Base-by-base conservation (phyloP, 1,139 yeast species). In the Tardiomyces digboiensis region DNA sequence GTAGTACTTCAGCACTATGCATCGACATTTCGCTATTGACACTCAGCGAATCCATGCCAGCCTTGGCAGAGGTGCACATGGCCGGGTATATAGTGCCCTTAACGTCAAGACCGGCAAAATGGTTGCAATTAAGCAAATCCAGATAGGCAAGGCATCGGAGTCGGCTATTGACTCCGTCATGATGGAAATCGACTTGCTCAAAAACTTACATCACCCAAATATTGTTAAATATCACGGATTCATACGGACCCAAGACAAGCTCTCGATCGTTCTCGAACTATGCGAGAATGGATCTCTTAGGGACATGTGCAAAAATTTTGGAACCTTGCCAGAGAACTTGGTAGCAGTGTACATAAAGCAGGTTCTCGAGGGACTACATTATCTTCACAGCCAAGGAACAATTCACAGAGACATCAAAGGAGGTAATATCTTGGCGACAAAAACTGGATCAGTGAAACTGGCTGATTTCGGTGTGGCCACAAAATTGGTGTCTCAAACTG, bases 221-320 rank as follows among this genome's bases (percentile, higher is more conserved):
- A 88, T 91, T 46, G 96, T 91, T 44, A 85, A 85, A 55, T 86
- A 89, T 56, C 91, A 82, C 52, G 96, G 97, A 2, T 88, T 85
- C 60, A 83, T 86, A 45, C 80, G 84, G 56, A 82, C 82, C 22
- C 69, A 76, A 2, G 70, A 72, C 29, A 74, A 80, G 14, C 67
- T 89, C 47, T 82, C 82, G 56, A 83, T 89, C 33, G 78, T 91
- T 39, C 68, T 91, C 41, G 89, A 82, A 62, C 87, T 74, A 59
- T 89, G 98, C 56, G 77, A 86, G 14, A 84, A 85, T 33, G 98
- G 98, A 0, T 87, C 97, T 0, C 66, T 91, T 40, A 71, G 93
- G 36, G 82, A 76, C 52, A 64, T 83, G 37, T 78, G 86, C 58
- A 76, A 76, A 52, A 68, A 71, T 42, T 65, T 69, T 41, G 80